Evolutionary conservation across 805 yeast species (phyloP).

Genomic region (Monosporozyma solicola): DNA sequence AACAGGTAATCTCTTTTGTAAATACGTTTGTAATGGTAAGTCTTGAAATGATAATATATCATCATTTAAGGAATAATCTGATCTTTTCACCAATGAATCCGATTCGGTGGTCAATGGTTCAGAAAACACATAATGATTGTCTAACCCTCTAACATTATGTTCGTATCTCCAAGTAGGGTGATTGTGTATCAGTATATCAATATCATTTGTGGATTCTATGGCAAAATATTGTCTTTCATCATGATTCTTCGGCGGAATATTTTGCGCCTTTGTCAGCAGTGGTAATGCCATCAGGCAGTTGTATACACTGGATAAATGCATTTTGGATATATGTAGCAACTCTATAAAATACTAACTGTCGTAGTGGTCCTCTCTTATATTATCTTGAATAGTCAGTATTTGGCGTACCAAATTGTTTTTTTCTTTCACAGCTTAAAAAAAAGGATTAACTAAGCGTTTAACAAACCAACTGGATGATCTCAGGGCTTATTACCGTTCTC

Average conservation of each 20-base stretch:
- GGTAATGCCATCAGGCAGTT: background rate
- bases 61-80: constrained; percentile 4
- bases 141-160: constrained; percentile 53
- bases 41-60: constrained; percentile 40
- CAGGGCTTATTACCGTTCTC: too few relatives aligned
- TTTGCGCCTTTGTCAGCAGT: constrained; percentile 1
- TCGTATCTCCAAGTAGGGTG: constrained; percentile 49
- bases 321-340: background rate
- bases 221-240: constrained; percentile 48
- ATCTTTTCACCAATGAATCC: constrained; percentile 6
- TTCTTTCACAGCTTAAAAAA: too few relatives aligned
- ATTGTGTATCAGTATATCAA: constrained; percentile 29
- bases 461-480: too few relatives aligned
- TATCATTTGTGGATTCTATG: constrained; percentile 40
- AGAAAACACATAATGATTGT: constrained; percentile 61
- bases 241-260: constrained; percentile 42
- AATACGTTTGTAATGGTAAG: constrained; percentile 39
- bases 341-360: background rate
- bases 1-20: constrained; percentile 56
- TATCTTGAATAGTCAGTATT: too few relatives aligned
- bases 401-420: too few relatives aligned
- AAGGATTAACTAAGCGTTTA: too few relatives aligned
- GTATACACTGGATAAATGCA: background rate
- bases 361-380: too few relatives aligned
- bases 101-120: constrained; percentile 19